phyloP scores from a whole-genome alignment of 768 basidiomycete species.

The Chiua virens region DNA sequence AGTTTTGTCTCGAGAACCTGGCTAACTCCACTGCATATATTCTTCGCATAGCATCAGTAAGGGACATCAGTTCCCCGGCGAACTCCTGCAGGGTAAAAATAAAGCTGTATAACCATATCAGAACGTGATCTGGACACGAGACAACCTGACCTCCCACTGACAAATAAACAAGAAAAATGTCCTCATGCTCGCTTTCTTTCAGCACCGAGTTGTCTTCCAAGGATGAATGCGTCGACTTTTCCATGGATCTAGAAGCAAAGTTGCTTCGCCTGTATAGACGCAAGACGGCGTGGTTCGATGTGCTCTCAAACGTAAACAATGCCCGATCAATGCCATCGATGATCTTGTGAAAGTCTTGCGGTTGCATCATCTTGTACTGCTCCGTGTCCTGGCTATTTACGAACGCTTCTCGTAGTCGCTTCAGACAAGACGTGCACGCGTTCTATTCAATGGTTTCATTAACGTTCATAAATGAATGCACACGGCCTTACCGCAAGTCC shows the following conservation, averaged over 20 bases:
- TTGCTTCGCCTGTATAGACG: constrained; percentile 65
- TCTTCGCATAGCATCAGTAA: constrained; percentile 81
- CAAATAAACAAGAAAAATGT: constrained; percentile 91
- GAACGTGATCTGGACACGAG: background rate
- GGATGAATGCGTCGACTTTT: constrained; percentile 15
- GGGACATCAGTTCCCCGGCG: constrained; percentile 73
- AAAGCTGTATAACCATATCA: constrained; percentile 57
- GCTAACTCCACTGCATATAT: constrained; percentile 70
- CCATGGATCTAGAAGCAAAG: constrained; percentile 16
- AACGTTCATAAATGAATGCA: background rate
- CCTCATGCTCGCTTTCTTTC: constrained; percentile 64
- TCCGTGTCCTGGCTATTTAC: constrained; percentile 37
- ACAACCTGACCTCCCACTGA: constrained; percentile 40
- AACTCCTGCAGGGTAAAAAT: constrained; percentile 97
- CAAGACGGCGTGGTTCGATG: constrained; percentile 80
- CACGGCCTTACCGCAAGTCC: constrained; percentile 61
- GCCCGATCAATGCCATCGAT: constrained; percentile 68
- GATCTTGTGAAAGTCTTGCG: constrained; percentile 64
- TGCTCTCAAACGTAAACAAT: constrained; percentile 73
- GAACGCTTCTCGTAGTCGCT: constrained; percentile 66
- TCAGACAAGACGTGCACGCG: constrained; percentile 59
- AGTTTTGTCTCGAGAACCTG: constrained; percentile 33
- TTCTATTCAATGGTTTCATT: constrained; percentile 38
- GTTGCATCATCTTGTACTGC: constrained; percentile 38
- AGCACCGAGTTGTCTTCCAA: constrained; percentile 37